Evolutionary conservation across 345 rosid species (phyloP), one percentile per base, ranked within the genome.

Genomic region (Corchorus olitorius): DNA sequence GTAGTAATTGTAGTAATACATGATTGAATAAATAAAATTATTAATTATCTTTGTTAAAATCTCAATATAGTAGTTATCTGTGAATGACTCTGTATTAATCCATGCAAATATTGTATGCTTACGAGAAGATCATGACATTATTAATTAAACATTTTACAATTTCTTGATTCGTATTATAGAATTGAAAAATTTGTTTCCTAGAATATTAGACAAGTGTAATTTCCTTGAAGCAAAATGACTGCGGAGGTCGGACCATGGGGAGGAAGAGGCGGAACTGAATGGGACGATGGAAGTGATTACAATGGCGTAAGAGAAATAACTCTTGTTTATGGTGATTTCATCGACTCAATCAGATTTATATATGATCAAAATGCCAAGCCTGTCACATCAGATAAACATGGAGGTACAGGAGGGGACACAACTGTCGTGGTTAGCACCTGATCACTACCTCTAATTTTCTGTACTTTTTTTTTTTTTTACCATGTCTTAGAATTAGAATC

Each of bases 181-280:
- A 13, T 12, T 49, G 16, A 13, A 49, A 12, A 27, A 27, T 27
- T 27, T 27, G 27, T 27, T 27, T 27, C 27, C 27, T 27, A 27
- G 1, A 27, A 27, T 27, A 27, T 27, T 27, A 27, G 27, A 27
- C 27, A 27, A 27, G 27, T 27, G n/a, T n/a, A n/a, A n/a, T 27
- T 27, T 27, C 27, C 27, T 27, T 27, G 27, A 27, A 27, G 27
- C 27, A 86, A 80, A 72, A 81, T 61, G 78, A 79, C 77, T 65
- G 76, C 83, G 56, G 72, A 81, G 22, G 86, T 87, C 6, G 97
- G 94, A 73, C 90, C 92, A 17, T 90, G 97, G 97, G 97, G 97
- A 79, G 97, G 97, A 76, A 83, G 86, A 59, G 98, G 92, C 41
- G 98, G 97, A 61, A 61, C 64, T 9, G 63, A 34, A 71, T 92